These are phyloP conservation scores for Beta vulgaris DNA, from an alignment of 148 eudicot genomes.

Conservation along the genomic window DNA sequence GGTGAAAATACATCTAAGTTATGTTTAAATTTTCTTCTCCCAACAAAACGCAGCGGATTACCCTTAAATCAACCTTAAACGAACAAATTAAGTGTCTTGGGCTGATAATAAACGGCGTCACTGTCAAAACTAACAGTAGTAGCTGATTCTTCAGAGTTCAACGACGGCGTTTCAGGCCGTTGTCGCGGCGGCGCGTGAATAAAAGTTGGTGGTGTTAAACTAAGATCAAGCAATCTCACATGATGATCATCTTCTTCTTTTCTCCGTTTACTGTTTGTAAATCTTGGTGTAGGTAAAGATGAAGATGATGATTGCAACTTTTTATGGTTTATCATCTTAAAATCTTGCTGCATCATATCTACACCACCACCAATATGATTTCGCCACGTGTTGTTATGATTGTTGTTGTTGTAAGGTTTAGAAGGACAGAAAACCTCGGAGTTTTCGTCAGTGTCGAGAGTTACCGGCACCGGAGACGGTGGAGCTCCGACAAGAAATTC, in stretches of 20 bases:
- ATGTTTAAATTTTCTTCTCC: background rate
- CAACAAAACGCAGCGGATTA: background rate
- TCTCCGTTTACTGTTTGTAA: constrained; percentile 22
- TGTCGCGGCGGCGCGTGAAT: constrained; percentile 13
- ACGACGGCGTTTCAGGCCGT: constrained; percentile 57
- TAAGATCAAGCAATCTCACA: constrained; percentile 35
- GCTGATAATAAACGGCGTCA: constrained; percentile 8
- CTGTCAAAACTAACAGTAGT: constrained; percentile 56
- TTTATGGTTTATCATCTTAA: background rate
- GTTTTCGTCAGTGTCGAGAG: constrained; percentile 32
- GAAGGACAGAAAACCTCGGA: constrained; percentile 35
- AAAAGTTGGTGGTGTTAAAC: constrained; percentile 30
- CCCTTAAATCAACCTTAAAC: background rate
- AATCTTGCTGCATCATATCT: constrained; percentile 29
- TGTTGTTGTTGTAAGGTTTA: background rate
- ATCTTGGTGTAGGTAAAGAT: constrained; percentile 17
- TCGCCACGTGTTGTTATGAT: constrained; percentile 5
- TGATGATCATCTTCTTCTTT: constrained; percentile 8
- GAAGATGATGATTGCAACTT: background rate
- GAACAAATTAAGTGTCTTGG: constrained; percentile 48
- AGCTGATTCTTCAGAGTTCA: constrained; percentile 63
- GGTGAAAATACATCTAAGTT: constrained; percentile 21
- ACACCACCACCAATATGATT: constrained; percentile 7
- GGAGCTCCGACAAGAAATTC: constrained; percentile 43
- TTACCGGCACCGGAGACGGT: constrained; percentile 18